These are phyloP conservation scores for Rhizopus arrhizus DNA, from an alignment of 371 early-diverging fungal species.

Conservation along the genomic window DNA sequence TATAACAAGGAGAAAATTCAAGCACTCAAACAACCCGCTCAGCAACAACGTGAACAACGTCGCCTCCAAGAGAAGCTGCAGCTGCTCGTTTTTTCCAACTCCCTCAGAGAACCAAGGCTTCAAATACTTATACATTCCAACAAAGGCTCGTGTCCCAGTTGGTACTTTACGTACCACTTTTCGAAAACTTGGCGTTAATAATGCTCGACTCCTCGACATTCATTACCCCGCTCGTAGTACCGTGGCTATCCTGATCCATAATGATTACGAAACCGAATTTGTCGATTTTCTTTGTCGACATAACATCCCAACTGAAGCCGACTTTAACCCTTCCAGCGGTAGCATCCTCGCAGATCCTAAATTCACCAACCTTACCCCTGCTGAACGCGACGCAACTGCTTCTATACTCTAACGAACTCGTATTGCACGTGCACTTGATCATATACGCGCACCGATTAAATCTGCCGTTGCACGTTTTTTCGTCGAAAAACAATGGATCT, in stretches of 20 bases:
- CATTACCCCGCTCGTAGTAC: constrained; percentile 9
- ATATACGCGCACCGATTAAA: not conserved
- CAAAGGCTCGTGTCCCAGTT: constrained; percentile 1
- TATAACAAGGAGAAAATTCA: too few relatives aligned
- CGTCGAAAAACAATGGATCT: not conserved
- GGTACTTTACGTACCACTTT: not conserved
- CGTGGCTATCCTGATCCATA: constrained; percentile 3
- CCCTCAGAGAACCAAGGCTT: constrained; percentile 5
- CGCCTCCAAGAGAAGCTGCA: too few relatives aligned
- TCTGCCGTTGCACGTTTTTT: constrained; percentile 6
- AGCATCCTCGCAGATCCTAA: constrained; percentile 2
- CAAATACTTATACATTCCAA: constrained; percentile 4
- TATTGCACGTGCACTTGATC: not conserved
- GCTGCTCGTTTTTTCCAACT: too few relatives aligned
- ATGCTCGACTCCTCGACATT: constrained; percentile 5
- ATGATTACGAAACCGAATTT: constrained; percentile 1
- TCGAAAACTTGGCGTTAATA: not conserved
- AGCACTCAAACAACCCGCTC: too few relatives aligned
- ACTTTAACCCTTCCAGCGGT: constrained; percentile 9
- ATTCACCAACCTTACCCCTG: not conserved
- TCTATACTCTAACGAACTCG: not conserved
- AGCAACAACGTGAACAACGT: too few relatives aligned
- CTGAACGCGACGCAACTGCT: not conserved
- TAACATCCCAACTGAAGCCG: not conserved
- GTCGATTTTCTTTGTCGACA: not conserved